phyloP scores from a whole-genome alignment of 345 rosid species.

The Gossypium australe region DNA sequence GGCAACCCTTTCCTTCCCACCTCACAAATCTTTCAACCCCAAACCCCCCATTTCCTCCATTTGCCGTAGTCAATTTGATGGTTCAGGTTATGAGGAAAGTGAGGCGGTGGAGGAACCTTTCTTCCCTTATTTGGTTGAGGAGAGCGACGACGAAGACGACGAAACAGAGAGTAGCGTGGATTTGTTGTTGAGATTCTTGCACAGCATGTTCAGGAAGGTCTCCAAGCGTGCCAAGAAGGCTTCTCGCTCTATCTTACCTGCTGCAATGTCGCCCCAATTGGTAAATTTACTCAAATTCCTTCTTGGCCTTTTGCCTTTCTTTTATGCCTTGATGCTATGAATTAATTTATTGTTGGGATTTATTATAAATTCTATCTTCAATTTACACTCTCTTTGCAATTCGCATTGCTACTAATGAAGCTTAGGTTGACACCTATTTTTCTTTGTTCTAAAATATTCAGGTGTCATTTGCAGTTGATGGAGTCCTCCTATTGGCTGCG shows the following conservation, averaged over 20 bases:
- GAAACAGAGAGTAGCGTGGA: slow-evolving; percentile 69
- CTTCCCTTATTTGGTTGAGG: slow-evolving; percentile 33
- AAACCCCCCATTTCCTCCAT: background rate
- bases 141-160: slow-evolving; percentile 44
- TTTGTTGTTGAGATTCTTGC: slow-evolving; percentile 58
- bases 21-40: slow-evolving; percentile 7
- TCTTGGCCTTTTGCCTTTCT: background rate
- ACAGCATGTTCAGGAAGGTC: slow-evolving; percentile 53
- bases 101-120: slow-evolving; percentile 37
- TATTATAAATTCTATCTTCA: too few relatives aligned
- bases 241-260: slow-evolving; percentile 56
- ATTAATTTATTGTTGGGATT: background rate
- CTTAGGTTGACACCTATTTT: background rate
- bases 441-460: slow-evolving; percentile 12
- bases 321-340: background rate
- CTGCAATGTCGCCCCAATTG: slow-evolving; percentile 58
- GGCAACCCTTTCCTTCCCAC: slow-evolving; percentile 9
- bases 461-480: slow-evolving; percentile 87
- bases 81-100: slow-evolving; percentile 28
- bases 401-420: too few relatives aligned
- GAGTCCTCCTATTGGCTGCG: slow-evolving; percentile 59
- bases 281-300: slow-evolving; percentile 22
- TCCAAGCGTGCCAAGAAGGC: slow-evolving; percentile 73
- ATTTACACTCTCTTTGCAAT: too few relatives aligned
- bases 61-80: slow-evolving; percentile 34